Percentiles rank a stretch among this genome's conserved stretches.
phyloP scores from a whole-genome alignment of 306 rosid species.

The Comarum palustre region DNA sequence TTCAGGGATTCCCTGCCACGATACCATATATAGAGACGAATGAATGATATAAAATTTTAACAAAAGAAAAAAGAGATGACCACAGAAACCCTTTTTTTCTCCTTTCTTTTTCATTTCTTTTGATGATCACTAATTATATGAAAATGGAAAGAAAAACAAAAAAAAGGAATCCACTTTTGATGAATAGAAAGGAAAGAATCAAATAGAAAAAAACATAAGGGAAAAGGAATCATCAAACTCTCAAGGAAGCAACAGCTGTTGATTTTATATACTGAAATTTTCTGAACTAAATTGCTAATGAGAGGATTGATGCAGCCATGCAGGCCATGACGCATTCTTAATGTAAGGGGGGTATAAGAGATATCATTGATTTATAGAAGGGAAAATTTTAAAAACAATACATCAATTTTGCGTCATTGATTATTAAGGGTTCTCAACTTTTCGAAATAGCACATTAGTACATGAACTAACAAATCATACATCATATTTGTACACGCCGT shows the following conservation, averaged over 20 bases:
- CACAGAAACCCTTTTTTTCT: background rate
- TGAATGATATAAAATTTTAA: background rate
- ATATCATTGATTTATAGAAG: too few relatives aligned
- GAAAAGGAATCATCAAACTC: background rate
- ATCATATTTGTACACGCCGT: too few relatives aligned
- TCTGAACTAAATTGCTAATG: background rate
- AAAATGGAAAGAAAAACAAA: background rate
- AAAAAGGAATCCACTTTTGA: background rate
- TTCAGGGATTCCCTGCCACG: constrained; percentile 75
- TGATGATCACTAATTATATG: too few relatives aligned
- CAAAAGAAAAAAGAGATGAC: background rate
- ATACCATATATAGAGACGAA: constrained; percentile 5
- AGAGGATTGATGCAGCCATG: background rate
- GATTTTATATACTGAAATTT: background rate
- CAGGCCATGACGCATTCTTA: background rate
- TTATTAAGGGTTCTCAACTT: too few relatives aligned
- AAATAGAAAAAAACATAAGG: background rate
- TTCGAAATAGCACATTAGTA: too few relatives aligned
- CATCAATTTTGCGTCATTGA: too few relatives aligned
- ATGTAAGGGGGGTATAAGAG: background rate
- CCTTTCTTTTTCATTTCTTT: too few relatives aligned
- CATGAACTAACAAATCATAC: too few relatives aligned
- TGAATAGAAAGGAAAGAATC: background rate
- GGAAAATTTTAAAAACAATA: too few relatives aligned
- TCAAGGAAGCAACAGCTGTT: background rate